Evolutionary conservation across 2,329 filamentous ascomycete species (phyloP).

Genomic region (Colletotrichum truncatum): DNA sequence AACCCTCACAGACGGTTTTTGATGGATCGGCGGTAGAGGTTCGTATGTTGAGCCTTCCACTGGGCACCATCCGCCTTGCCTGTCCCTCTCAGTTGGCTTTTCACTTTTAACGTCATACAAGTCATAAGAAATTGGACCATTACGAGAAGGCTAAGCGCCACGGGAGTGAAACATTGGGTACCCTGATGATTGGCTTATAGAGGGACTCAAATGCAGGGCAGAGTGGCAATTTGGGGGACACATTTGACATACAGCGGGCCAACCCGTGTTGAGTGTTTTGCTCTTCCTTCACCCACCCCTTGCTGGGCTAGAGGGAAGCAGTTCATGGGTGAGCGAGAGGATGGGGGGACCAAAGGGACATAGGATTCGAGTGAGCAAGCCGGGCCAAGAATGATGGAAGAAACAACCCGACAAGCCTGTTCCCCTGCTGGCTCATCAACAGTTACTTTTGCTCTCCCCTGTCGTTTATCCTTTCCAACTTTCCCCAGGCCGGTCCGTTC

Average conservation of each 20-base stretch:
- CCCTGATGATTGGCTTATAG: background rate
- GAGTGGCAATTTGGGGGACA: background rate
- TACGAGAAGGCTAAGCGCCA: background rate
- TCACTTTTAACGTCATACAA: background rate
- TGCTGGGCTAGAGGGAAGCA: background rate
- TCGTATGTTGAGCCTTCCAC: background rate
- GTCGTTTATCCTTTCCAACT: conserved; percentile 10
- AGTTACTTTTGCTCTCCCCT: conserved; percentile 1
- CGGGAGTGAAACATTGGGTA: background rate
- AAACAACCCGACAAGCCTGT: background rate
- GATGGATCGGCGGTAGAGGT: background rate
- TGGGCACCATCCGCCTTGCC: background rate
- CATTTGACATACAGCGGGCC: background rate
- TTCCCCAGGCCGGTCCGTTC: conserved; percentile 27
- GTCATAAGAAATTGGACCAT: background rate
- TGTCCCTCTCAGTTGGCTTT: background rate
- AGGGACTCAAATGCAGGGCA: background rate
- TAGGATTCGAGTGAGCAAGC: background rate
- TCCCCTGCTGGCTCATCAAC: background rate
- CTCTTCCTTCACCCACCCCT: background rate
- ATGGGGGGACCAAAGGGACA: too few species aligned
- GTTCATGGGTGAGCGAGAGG: background rate
- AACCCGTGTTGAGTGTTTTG: conserved; percentile 1
- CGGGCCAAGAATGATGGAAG: conserved; percentile 10
- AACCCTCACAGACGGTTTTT: too few species aligned